phyloP scores from a whole-genome alignment of 108 stramenopile species.

The Skeletonema potamos region DNA sequence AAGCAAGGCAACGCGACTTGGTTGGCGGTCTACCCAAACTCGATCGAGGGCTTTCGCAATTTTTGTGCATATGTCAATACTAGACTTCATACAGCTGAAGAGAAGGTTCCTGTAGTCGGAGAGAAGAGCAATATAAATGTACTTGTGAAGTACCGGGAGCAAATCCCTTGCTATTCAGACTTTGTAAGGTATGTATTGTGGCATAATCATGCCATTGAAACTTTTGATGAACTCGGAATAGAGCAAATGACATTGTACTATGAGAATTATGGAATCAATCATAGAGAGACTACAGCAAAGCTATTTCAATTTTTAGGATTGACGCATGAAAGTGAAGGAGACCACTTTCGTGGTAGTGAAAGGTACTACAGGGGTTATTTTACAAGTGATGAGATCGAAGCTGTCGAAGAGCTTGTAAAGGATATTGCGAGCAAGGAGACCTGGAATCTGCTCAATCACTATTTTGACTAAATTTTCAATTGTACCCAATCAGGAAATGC shows the following conservation, averaged over 20 bases:
- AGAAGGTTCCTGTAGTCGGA: neutral
- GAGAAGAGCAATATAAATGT: neutral
- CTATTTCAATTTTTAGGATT: slow-evolving; percentile 68
- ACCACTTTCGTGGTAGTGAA: slow-evolving; percentile 1
- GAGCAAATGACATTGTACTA: slow-evolving; percentile 63
- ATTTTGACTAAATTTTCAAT: neutral
- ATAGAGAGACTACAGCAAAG: slow-evolving; percentile 33
- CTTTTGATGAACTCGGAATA: slow-evolving; percentile 43
- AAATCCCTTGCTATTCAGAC: slow-evolving; percentile 40
- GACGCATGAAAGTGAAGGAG: slow-evolving; percentile 16
- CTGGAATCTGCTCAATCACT: neutral
- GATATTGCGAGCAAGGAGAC: neutral
- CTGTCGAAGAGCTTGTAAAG: neutral
- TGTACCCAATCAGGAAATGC: too few relatives aligned
- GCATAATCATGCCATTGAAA: slow-evolving; percentile 53
- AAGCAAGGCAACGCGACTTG: slow-evolving; percentile 25
- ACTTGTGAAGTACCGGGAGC: slow-evolving; percentile 12
- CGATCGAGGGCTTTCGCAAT: slow-evolving; percentile 34
- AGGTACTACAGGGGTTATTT: neutral
- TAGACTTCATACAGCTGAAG: slow-evolving; percentile 32
- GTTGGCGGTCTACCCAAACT: slow-evolving; percentile 32
- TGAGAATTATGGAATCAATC: slow-evolving; percentile 64
- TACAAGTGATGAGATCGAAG: neutral
- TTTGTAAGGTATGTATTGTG: slow-evolving; percentile 42
- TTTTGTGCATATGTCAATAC: slow-evolving; percentile 50